Conservation (phyloP, 179 eudicot species). For the Silene coronaria region DNA sequence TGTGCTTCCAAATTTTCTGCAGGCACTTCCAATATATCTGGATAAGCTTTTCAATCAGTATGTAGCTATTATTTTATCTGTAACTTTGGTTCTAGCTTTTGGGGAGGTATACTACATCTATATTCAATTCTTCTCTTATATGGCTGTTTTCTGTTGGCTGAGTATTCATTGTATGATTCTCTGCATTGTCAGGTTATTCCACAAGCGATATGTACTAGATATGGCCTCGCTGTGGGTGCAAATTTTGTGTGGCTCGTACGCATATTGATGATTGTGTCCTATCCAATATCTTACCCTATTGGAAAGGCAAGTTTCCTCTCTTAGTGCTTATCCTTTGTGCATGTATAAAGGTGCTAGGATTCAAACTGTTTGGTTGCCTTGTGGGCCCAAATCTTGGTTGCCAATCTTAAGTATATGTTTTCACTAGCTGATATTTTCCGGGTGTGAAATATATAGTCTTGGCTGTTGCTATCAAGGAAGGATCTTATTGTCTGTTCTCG, state of each 20-base stretch:
- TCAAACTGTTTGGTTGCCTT: background rate
- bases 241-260: conserved; percentile 83
- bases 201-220: conserved; percentile 81
- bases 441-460: no score
- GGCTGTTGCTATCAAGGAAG: background rate
- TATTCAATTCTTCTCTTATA: background rate
- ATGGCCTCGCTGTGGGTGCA: conserved; percentile 93
- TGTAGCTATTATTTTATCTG: conserved; percentile 80
- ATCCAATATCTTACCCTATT: conserved; percentile 77
- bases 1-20: conserved; percentile 28
- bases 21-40: conserved; percentile 92
- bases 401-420: no score
- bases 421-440: no score
- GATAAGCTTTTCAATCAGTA: conserved; percentile 86
- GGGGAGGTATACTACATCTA: conserved; percentile 58
- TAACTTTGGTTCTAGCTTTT: conserved; percentile 81
- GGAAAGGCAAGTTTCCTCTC: conserved; percentile 53
- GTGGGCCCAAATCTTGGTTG: no score
- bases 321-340: conserved; percentile 5
- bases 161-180: conserved; percentile 6
- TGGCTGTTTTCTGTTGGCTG: background rate
- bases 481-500: background rate
- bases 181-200: conserved; percentile 62
- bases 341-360: background rate
- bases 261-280: conserved; percentile 67